Evolutionary conservation across 306 rosid genomes (phyloP).

Genomic region (Sicyos edulis): DNA sequence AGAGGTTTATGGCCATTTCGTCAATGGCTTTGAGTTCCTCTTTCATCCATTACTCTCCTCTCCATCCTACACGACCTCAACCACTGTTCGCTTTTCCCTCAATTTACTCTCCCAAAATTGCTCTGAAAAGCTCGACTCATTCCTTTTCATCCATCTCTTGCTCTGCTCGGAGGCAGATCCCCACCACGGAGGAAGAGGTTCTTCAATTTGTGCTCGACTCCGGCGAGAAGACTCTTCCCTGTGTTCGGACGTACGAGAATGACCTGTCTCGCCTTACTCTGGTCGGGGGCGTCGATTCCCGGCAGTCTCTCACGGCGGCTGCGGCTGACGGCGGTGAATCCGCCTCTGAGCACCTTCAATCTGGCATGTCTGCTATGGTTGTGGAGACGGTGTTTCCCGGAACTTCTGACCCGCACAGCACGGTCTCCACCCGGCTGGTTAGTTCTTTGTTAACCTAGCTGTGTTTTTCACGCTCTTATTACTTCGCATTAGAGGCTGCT

Average conservation of each 20-base stretch:
- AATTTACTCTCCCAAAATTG: constrained; percentile 15
- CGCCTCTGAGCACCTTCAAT: constrained; percentile 63
- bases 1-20: not conserved
- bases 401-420: constrained; percentile 45
- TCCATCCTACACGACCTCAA: not conserved
- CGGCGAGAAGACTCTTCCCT: constrained; percentile 56
- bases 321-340: constrained; percentile 86
- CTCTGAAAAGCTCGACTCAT: constrained; percentile 21
- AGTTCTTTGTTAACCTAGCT: constrained; percentile 26
- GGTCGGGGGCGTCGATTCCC: constrained; percentile 65
- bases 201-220: constrained; percentile 63
- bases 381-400: constrained; percentile 80
- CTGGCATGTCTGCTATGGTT: constrained; percentile 71
- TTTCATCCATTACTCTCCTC: not conserved
- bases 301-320: constrained; percentile 81
- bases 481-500: not conserved
- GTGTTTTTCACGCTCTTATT: not conserved
- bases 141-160: constrained; percentile 37
- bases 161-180: constrained; percentile 39
- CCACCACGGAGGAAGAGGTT: constrained; percentile 56
- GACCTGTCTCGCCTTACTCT: constrained; percentile 56
- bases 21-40: not conserved
- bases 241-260: constrained; percentile 71
- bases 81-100: not conserved
- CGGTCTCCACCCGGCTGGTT: constrained; percentile 90